Base-by-base conservation (phyloP, 169 alveolate genomes). In the Plasmodium gaboni region DNA sequence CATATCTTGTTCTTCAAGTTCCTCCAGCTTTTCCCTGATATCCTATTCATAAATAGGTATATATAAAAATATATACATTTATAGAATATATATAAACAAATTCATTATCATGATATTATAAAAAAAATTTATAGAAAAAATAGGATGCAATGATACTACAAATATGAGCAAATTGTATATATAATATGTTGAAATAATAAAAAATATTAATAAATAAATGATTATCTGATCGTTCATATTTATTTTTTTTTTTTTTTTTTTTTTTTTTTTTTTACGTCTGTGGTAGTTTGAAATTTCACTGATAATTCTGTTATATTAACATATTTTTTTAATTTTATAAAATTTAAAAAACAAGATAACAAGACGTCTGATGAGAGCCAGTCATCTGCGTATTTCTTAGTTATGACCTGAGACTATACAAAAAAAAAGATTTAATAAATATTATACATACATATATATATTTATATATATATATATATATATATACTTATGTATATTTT, bases 351-450 rank as follows among this genome's bases (percentile, higher is more conserved):
- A 32, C 83, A 65, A 22, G 73, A 80, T 53, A 80, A 53, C 28
- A 68, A 64, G 46, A 63, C 90, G n/a, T 68, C 90, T 44, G 90
- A 80, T 12, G 90, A 68, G 6, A 65, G 83, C 90, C 90, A 80
- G 24, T 80, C 90, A 48, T 80, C 90, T 53, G 67, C 70, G 19
- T 68, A 26, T 22, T 63, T 72, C 85, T 80, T 65, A 28, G 83
- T 67, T 63, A 68, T 51, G 61, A 44, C 55, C 13, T 67, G 80
- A 28, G 80, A 68, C 83, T 80, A 48, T 60, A 68, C 3, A 80
- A 59, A 48, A 50, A 55, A 55, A 38, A 50, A 13, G 32, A 22
- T 2, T 6, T 15, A 48, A 26, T 0, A 24, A 42, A n/a, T 12
- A 44, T 5, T 68, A 46, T 46, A 26, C 48, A 46, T 5, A 26